Base-by-base conservation (phyloP, 2,329 filamentous ascomycete species). In the Curvularia sp. region DNA sequence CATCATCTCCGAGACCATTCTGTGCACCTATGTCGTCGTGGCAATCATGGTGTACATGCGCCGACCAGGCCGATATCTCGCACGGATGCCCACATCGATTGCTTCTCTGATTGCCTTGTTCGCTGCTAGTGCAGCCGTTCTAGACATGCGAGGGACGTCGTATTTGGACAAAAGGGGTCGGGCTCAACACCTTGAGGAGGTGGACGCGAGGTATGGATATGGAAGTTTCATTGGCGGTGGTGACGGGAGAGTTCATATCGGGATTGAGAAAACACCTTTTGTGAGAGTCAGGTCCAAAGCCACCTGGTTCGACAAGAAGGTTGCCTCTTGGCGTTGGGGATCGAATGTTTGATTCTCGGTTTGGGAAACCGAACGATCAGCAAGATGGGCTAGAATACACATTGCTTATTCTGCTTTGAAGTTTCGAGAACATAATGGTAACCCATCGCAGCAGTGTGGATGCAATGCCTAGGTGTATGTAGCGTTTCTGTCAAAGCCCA, bases 41-140 rank as follows among this genome's bases (percentile, higher is more conserved):
- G 78, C 81, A 0, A n/a, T 79, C 0, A 0, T 75, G 0, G 75
- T 86, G 4, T 88, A 86, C 54, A 12, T 70, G 0, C 62, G 72
- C 0, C 63, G 80, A 0, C 77, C 83, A 0, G 75, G 75, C 1
- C 73, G 75, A 2, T 80, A 82, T 20, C 72, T 88, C 0, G 80
- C 84, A 0, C 74, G 82, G 0, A 73, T 88, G 69, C 86, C 85
- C 0, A 84, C 82, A 0, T 83, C 77, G 0, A 74, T 87, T 0
- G 85, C 79, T 0, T 80, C 82, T 0, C 60, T 82, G 0, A 68
- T 87, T 0, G 78, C 81, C 0, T 81, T 82, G 39, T 76, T 85
- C 2, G 81, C 83, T 0, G 80, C 82, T 0, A 85, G 84, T 54
- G 64, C 76, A 0, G 76, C 81, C 0, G 63, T 83, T 0, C 55